Evolutionary conservation across 2,329 filamentous ascomycete genomes (phyloP), one percentile per base, ranked within the genome.

Genomic region (Phialophora macrospora): DNA sequence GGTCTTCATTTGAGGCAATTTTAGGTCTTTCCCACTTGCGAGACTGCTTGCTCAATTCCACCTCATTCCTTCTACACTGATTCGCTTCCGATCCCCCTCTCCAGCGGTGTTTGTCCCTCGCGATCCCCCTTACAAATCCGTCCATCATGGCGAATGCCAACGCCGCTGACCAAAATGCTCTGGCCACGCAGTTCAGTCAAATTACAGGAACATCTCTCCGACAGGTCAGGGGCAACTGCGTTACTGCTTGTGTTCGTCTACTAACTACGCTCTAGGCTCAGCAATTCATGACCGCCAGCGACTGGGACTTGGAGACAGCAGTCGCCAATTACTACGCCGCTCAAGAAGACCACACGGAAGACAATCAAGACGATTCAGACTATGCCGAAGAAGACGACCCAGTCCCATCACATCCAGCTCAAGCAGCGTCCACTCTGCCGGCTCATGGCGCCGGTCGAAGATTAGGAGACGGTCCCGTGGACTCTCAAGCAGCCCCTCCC

Each of bases 301-400:
- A 84, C 69, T 92, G 90, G 88, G 84, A 92, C 73, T 78, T 91
- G 51, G 81, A 84, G 70, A 79, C 82, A 9, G 89, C 89, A 17
- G 83, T 85, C 61, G 82, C 85, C 32, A 83, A 86, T 58, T 90
- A 84, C 79, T 91, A 86, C 74, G 77, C 78, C 38, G 79, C 80
- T 65, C 79, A 81, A 68, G 75, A 80, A 63, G 77, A 80, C 67
- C 63, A 68, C 28, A 52, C 57, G 8, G 63, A 70, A 65, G 71
- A 70, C 38, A 44, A 56, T n/a, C 61, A 58, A 32, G 60, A 69
- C 55, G 68, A 72, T 54, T 69, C 72, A 55, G 71, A 74, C 55
- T 68, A 70, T 55, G 59, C 54, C 64, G 77, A 76, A 46, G 68
- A 75, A 68, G 65, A 75, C 67, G 63, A 70, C 70, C 49, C 65